These are phyloP conservation scores for Adansonia grandidieri DNA, from an alignment of 441 rosid species.

Conservation along the genomic window DNA sequence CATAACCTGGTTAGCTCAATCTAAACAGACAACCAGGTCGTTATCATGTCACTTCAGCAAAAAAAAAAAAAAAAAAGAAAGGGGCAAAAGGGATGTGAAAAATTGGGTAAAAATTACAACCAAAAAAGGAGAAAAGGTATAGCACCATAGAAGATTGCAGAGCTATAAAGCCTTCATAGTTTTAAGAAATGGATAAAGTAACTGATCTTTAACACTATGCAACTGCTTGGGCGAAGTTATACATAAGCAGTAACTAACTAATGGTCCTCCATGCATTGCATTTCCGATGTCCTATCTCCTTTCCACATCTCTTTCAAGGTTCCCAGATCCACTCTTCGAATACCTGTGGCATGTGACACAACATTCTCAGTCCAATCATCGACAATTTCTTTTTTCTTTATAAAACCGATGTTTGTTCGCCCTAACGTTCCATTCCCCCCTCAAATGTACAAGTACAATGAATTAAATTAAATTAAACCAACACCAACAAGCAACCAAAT, in stretches of 20 bases:
- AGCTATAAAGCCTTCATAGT: not conserved
- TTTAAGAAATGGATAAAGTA: no score
- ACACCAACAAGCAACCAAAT: not conserved
- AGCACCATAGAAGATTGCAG: not conserved
- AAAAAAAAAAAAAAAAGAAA: no score
- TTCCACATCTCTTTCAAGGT: slow-evolving; percentile 85
- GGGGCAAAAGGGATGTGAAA: not conserved
- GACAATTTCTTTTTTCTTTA: not conserved
- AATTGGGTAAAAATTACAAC: not conserved
- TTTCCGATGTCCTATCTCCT: slow-evolving; percentile 93
- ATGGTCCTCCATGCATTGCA: slow-evolving; percentile 79
- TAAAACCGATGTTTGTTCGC: not conserved
- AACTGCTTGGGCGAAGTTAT: not conserved
- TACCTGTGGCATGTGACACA: slow-evolving; percentile 52
- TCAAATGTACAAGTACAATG: not conserved
- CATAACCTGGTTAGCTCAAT: not conserved
- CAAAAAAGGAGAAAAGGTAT: not conserved
- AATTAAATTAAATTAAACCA: not conserved
- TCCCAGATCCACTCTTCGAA: slow-evolving; percentile 81
- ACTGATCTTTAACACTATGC: not conserved
- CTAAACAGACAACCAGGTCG: not conserved
- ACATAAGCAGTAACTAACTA: not conserved
- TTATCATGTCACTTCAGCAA: not conserved
- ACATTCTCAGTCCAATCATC: not conserved
- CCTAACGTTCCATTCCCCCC: not conserved